Evolutionary conservation across 129 eudicot species (phyloP).

Genomic region (Arctium lappa): DNA sequence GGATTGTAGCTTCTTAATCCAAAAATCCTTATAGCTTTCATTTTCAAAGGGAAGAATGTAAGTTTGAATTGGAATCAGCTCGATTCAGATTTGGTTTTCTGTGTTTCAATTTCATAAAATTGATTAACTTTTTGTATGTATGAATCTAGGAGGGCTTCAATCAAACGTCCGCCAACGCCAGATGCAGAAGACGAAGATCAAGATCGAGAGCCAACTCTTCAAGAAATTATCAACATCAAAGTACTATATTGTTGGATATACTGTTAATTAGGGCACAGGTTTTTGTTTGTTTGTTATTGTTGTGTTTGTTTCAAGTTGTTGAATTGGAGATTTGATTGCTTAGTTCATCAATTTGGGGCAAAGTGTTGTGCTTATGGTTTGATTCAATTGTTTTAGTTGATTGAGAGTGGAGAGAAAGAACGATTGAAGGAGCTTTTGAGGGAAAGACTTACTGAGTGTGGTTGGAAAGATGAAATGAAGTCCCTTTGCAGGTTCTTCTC

Average conservation of each 20-base stretch:
- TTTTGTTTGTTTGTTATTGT: background rate
- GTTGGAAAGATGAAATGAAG: conserved; percentile 93
- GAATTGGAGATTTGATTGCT: background rate
- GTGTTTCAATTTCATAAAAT: background rate
- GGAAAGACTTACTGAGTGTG: conserved; percentile 83
- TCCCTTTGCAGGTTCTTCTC: conserved; percentile 67
- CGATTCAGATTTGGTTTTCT: background rate
- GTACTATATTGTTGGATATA: conserved; percentile 9
- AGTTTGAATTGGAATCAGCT: background rate
- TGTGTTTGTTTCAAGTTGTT: background rate
- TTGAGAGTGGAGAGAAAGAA: conserved; percentile 86
- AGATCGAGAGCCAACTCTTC: conserved; percentile 55
- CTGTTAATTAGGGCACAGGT: background rate
- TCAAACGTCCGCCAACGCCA: conserved; percentile 81
- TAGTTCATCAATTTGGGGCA: background rate
- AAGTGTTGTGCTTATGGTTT: conserved; percentile 1
- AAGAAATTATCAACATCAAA: conserved; percentile 65
- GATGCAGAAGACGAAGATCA: conserved; percentile 60
- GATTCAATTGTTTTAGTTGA: conserved; percentile 39
- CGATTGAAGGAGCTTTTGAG: conserved; percentile 71
- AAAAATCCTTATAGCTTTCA: background rate
- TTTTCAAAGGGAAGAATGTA: conserved; percentile 3
- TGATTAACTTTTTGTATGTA: background rate
- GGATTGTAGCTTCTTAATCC: background rate
- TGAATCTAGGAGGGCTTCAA: conserved; percentile 59